These are phyloP conservation scores for Actinomucor elegans DNA, from an alignment of 371 early-diverging fungal genomes.

Conservation along the genomic window DNA sequence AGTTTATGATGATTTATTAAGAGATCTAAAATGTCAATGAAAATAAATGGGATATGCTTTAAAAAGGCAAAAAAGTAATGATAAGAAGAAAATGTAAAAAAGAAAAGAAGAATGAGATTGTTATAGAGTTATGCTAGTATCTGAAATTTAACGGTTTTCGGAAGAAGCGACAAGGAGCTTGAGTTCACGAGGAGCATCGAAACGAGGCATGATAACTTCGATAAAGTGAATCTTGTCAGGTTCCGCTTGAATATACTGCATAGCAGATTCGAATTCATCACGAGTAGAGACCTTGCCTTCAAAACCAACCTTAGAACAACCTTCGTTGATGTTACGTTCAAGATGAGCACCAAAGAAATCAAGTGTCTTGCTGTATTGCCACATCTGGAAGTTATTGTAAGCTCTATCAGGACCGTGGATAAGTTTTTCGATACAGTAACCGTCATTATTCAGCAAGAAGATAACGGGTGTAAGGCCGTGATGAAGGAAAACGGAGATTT, in stretches of 20 bases:
- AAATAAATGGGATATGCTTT: too few relatives aligned
- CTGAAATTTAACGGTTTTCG: conserved; percentile 24
- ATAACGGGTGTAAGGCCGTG: conserved; percentile 47
- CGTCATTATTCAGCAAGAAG: conserved; percentile 54
- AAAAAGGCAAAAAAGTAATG: too few relatives aligned
- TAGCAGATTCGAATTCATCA: conserved; percentile 33
- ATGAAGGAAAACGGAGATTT: conserved; percentile 51
- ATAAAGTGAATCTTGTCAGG: conserved; percentile 34
- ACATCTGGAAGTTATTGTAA: conserved; percentile 55
- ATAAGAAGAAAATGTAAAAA: too few relatives aligned
- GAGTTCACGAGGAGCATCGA: conserved; percentile 43
- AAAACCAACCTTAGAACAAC: conserved; percentile 21
- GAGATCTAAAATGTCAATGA: too few relatives aligned
- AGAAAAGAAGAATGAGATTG: too few relatives aligned
- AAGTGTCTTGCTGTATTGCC: conserved; percentile 48
- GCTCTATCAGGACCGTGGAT: conserved; percentile 48
- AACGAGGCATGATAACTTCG: conserved; percentile 38
- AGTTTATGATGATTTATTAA: too few relatives aligned
- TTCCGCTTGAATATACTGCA: conserved; percentile 23
- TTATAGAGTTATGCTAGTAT: too few relatives aligned
- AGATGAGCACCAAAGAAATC: conserved; percentile 40
- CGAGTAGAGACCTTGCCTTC: conserved; percentile 29
- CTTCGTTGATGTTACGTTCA: conserved; percentile 17
- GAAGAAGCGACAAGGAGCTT: conserved; percentile 28
- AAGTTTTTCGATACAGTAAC: conserved; percentile 52